phyloP scores from a whole-genome alignment of 176 grass and related monocot genomes.

The Neostapfia colusana region DNA sequence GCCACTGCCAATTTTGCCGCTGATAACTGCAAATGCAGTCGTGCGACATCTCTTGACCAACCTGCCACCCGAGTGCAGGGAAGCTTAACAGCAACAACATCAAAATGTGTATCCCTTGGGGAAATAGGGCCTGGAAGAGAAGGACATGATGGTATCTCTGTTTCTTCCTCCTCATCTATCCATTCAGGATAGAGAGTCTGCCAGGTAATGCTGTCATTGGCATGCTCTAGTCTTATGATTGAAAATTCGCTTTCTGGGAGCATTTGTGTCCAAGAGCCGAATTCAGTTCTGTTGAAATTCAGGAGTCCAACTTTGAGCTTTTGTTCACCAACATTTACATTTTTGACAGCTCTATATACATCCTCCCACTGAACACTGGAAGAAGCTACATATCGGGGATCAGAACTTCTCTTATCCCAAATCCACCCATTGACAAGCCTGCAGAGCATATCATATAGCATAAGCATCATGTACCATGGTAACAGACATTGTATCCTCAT shows the following conservation, averaged over 20 bases:
- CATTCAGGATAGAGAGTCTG: constrained; percentile 83
- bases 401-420: constrained; percentile 61
- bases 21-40: constrained; percentile 82
- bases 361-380: constrained; percentile 59
- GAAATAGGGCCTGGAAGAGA: constrained; percentile 60
- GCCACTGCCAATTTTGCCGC: constrained; percentile 72
- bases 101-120: constrained; percentile 49
- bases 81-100: constrained; percentile 87
- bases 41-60: constrained; percentile 85
- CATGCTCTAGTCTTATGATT: constrained; percentile 58
- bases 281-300: constrained; percentile 82
- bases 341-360: constrained; percentile 52
- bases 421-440: constrained; percentile 87
- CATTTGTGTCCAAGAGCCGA: constrained; percentile 56
- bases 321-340: constrained; percentile 42
- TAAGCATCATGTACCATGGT: constrained; percentile 22
- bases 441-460: constrained; percentile 30
- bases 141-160: constrained; percentile 73
- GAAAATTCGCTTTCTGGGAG: constrained; percentile 69
- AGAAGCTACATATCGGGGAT: constrained; percentile 73
- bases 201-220: constrained; percentile 72
- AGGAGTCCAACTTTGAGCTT: constrained; percentile 68
- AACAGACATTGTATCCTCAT: not conserved
- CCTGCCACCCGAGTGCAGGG: constrained; percentile 54
- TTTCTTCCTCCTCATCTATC: constrained; percentile 97